Percentiles rank a stretch among this genome's conserved stretches.
Conservation (phyloP, 495 filamentous ascomycete species). For the Pseudotulostoma volvatum region DNA sequence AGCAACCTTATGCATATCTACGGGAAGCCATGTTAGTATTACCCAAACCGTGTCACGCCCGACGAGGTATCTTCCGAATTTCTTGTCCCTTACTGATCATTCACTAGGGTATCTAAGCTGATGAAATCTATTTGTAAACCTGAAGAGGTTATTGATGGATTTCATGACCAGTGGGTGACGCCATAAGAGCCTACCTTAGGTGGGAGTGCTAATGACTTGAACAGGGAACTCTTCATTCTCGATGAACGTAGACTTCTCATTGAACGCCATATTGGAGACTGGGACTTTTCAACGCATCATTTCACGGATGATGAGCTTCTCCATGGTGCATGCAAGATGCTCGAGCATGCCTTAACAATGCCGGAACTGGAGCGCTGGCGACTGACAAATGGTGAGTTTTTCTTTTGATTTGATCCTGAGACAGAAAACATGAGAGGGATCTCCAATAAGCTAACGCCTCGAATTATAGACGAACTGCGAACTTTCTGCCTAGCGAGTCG, state of each 20-base stretch:
- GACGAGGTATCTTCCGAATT: slow-evolving; percentile 1
- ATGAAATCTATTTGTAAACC: slow-evolving; percentile 84
- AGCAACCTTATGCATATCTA: slow-evolving; percentile 77
- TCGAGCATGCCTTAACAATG: slow-evolving; percentile 73
- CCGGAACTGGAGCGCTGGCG: slow-evolving; percentile 67
- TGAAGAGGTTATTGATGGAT: slow-evolving; percentile 37
- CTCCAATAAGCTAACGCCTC: not conserved
- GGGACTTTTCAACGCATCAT: slow-evolving; percentile 78
- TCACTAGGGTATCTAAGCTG: slow-evolving; percentile 63
- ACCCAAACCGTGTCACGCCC: not conserved
- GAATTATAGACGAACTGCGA: slow-evolving; percentile 40
- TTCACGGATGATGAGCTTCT: slow-evolving; percentile 82
- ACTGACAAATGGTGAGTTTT: slow-evolving; percentile 49
- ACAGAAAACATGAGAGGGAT: not conserved
- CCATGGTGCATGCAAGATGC: slow-evolving; percentile 61
- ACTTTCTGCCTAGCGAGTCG: slow-evolving; percentile 71
- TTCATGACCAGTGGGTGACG: slow-evolving; percentile 27
- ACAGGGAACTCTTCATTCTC: slow-evolving; percentile 30
- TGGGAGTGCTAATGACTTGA: too few species aligned
- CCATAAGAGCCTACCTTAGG: not conserved
- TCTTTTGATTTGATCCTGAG: not conserved
- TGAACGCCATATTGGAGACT: slow-evolving; percentile 53
- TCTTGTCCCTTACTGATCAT: not conserved
- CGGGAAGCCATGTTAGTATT: slow-evolving; percentile 52
- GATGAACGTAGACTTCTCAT: slow-evolving; percentile 44